Conservation (phyloP, 495 filamentous ascomycete genomes). For the Collariella sp. region DNA sequence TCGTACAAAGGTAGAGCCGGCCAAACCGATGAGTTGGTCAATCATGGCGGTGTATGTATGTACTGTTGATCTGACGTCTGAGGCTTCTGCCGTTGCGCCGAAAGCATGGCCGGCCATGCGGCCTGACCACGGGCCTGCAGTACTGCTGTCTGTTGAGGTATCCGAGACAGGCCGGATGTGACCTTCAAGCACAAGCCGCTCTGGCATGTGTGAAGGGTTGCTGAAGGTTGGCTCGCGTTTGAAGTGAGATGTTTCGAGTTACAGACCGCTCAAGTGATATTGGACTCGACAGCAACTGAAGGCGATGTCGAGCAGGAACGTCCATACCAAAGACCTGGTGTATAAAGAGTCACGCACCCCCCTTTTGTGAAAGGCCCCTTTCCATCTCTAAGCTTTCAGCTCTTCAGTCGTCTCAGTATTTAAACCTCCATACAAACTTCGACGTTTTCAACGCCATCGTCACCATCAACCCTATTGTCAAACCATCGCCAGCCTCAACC, state of each 20-base stretch:
- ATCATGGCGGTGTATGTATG: constrained; percentile 6
- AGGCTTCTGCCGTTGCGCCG: background rate
- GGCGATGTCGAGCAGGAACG: background rate
- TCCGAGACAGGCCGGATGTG: constrained; percentile 16
- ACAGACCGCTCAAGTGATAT: background rate
- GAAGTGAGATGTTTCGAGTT: background rate
- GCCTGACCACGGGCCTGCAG: background rate
- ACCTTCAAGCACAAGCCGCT: background rate
- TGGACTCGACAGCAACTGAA: background rate
- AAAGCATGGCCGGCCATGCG: background rate
- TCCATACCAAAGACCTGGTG: background rate
- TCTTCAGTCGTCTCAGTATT: background rate
- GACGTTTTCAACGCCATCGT: background rate
- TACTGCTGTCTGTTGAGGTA: background rate
- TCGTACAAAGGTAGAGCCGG: background rate
- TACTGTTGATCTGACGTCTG: background rate
- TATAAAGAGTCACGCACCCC: background rate
- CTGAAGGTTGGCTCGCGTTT: background rate
- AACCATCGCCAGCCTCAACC: background rate
- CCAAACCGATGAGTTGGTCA: background rate
- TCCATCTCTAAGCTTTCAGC: background rate
- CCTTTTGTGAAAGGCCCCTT: background rate
- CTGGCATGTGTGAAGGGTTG: background rate
- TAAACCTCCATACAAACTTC: background rate
- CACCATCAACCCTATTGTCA: background rate